Conservation (phyloP, 208 protist genomes). For the Crithidia expoeki region DNA sequence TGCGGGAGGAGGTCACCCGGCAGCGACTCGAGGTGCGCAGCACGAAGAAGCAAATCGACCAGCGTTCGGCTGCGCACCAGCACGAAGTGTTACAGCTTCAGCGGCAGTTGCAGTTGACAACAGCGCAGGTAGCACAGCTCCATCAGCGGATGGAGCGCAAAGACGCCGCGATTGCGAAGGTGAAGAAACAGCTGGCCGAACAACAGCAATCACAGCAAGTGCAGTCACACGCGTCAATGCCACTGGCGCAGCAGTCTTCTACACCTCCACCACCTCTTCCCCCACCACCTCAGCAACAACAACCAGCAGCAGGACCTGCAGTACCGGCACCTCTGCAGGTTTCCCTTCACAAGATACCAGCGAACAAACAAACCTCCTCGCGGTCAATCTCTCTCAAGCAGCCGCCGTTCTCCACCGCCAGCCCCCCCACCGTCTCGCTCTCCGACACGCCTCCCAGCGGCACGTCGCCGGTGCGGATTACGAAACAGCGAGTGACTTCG, state of each 20-base stretch:
- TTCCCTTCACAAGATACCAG: background rate
- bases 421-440: background rate
- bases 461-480: slow-evolving; percentile 10
- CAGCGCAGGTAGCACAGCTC: slow-evolving; percentile 35
- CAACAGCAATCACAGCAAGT: slow-evolving; percentile 36
- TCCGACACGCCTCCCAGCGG: slow-evolving; percentile 6
- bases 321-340: background rate
- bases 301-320: background rate
- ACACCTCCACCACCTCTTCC: background rate
- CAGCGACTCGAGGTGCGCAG: slow-evolving; percentile 42
- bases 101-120: slow-evolving; percentile 43
- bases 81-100: slow-evolving; percentile 61
- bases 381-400: slow-evolving; percentile 15
- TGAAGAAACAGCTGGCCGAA: slow-evolving; percentile 26
- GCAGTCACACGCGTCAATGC: background rate
- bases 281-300: background rate
- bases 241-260: background rate
- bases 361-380: slow-evolving; percentile 4
- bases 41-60: slow-evolving; percentile 39
- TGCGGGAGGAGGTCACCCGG: slow-evolving; percentile 54
- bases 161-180: slow-evolving; percentile 25
- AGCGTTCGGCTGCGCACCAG: slow-evolving; percentile 42
- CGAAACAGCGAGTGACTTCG: background rate
- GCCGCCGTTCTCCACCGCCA: slow-evolving; percentile 1
- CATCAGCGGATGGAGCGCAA: slow-evolving; percentile 18